Evolutionary conservation across 2,329 filamentous ascomycete species (phyloP).

Genomic region (Cladosporium velox): DNA sequence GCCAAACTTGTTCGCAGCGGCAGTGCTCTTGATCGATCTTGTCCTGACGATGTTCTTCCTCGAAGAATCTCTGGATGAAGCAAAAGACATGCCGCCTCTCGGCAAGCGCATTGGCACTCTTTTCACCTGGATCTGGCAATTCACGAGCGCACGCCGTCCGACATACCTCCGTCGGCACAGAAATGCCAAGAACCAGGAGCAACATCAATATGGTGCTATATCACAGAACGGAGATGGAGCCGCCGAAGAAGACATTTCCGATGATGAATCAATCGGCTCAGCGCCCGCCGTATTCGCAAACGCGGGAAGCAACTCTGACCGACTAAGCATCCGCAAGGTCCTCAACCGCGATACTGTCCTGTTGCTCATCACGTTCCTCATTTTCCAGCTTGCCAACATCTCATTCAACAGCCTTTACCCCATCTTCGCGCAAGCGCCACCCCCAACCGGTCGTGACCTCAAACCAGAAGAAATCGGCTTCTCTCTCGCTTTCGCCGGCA

Average conservation of each 20-base stretch:
- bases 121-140: slow-evolving; percentile 71
- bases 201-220: slow-evolving; percentile 23
- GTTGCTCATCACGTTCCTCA: slow-evolving; percentile 80
- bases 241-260: slow-evolving; percentile 28
- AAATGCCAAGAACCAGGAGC: slow-evolving; percentile 23
- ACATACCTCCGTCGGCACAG: slow-evolving; percentile 55
- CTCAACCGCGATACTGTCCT: slow-evolving; percentile 80
- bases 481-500: slow-evolving; percentile 78
- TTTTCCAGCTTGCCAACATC: slow-evolving; percentile 92
- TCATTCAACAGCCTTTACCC: slow-evolving; percentile 95
- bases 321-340: slow-evolving; percentile 60
- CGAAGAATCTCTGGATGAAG: slow-evolving; percentile 78
- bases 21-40: slow-evolving; percentile 71
- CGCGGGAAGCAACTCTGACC: slow-evolving; percentile 43
- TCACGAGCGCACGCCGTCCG: slow-evolving; percentile 59
- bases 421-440: slow-evolving; percentile 77
- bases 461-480: slow-evolving; percentile 80
- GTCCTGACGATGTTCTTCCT: slow-evolving; percentile 76
- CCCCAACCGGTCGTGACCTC: slow-evolving; percentile 75
- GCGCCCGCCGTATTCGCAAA: slow-evolving; percentile 35
- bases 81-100: slow-evolving; percentile 61
- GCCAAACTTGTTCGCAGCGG: slow-evolving; percentile 79
- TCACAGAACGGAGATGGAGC: slow-evolving; percentile 21
- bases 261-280: slow-evolving; percentile 40
- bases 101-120: slow-evolving; percentile 59